Conservation (phyloP, 1,284 basidiomycete genomes). For the Wallemia ichthyophaga region DNA sequence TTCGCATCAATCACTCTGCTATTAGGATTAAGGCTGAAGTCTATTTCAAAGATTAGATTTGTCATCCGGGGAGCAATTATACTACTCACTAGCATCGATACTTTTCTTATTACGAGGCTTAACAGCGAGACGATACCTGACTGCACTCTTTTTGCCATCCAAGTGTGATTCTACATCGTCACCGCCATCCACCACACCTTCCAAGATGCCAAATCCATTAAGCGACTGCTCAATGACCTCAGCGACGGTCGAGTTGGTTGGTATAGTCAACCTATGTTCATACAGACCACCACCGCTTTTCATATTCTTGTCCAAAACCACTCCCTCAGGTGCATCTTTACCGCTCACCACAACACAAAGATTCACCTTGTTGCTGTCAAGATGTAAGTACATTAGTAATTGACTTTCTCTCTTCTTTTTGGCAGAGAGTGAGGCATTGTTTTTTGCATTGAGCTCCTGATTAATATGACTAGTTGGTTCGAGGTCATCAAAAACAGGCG, state of each 20-base stretch:
- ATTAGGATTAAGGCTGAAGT: neutral
- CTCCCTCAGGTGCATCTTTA: conserved; percentile 66
- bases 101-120: conserved; percentile 11
- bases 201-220: conserved; percentile 70
- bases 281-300: neutral
- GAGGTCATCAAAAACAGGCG: neutral
- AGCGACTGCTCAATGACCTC: conserved; percentile 78
- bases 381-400: conserved; percentile 23
- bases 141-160: conserved; percentile 10
- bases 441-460: neutral
- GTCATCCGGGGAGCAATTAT: neutral
- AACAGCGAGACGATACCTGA: conserved; percentile 46
- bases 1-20: neutral
- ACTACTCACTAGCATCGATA: neutral
- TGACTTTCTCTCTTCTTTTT: conserved; percentile 27
- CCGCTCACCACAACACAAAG: conserved; percentile 60
- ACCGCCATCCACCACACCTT: conserved; percentile 87
- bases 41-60: neutral
- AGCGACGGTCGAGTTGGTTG: conserved; percentile 76
- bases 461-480: neutral
- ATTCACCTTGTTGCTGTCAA: conserved; percentile 50
- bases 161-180: conserved; percentile 85
- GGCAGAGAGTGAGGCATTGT: neutral
- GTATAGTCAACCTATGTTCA: conserved; percentile 32
- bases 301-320: conserved; percentile 57